Conservation (phyloP, 768 basidiomycete species). For the Pleurotus giganteus region DNA sequence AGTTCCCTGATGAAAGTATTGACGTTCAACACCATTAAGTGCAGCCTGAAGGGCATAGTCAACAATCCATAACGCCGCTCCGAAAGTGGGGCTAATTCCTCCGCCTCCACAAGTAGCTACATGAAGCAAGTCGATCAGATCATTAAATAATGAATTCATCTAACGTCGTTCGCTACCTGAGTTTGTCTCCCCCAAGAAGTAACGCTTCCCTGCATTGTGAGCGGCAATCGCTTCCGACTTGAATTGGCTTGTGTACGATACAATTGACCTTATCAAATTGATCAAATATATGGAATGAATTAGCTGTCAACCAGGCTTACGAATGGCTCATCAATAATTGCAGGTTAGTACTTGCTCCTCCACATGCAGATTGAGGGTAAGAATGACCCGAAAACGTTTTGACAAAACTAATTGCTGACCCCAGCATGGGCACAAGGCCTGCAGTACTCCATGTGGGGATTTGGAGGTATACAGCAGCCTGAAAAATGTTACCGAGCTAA, state of each 20-base stretch:
- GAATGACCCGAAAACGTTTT: conserved; percentile 34
- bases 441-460: conserved; percentile 25
- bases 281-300: conserved; percentile 8
- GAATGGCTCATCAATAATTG: conserved; percentile 33
- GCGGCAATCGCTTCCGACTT: conserved; percentile 30
- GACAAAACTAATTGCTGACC: conserved; percentile 22
- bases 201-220: conserved; percentile 27
- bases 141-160: neutral
- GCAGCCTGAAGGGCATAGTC: conserved; percentile 38
- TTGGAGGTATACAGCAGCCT: conserved; percentile 31
- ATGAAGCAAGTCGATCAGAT: neutral
- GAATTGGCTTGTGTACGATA: conserved; percentile 30
- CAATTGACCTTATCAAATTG: conserved; percentile 25
- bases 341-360: conserved; percentile 32
- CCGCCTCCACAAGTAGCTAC: conserved; percentile 39
- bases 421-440: conserved; percentile 27
- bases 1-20: conserved; percentile 41
- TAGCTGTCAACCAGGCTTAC: conserved; percentile 13
- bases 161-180: conserved; percentile 23
- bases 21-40: conserved; percentile 30
- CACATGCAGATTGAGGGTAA: conserved; percentile 35
- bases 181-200: conserved; percentile 39
- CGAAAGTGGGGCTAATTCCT: conserved; percentile 38
- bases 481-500: conserved; percentile 33
- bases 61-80: conserved; percentile 38